Conservation (phyloP, 2,329 filamentous ascomycete species). For the Neonectria punicea region DNA sequence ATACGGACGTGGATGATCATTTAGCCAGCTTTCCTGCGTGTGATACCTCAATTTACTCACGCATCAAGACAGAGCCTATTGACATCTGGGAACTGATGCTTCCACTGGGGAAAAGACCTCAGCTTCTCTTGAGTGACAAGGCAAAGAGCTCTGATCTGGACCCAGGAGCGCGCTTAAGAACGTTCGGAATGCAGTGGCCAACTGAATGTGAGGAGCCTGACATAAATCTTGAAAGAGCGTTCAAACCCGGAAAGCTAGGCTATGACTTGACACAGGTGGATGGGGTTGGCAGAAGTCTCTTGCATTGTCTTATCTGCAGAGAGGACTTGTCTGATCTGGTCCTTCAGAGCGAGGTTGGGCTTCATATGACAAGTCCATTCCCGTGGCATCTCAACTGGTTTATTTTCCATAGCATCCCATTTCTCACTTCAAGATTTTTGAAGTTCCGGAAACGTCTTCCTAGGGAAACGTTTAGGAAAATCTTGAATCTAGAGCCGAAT, state of each 20-base stretch:
- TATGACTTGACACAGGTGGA: not conserved
- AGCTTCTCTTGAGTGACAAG: not conserved
- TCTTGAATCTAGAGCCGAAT: conserved; percentile 21
- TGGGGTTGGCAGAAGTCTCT: conserved; percentile 2
- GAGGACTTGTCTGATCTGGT: not conserved
- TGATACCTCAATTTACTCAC: not conserved
- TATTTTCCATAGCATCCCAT: not conserved
- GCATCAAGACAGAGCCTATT: too few species aligned
- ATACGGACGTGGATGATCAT: too few species aligned
- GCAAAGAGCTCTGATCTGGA: not conserved
- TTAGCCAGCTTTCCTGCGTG: not conserved
- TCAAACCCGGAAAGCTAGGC: not conserved
- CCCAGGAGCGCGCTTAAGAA: too few species aligned
- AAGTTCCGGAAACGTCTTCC: not conserved
- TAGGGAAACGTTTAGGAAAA: not conserved
- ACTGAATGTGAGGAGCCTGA: not conserved
- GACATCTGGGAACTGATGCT: not conserved
- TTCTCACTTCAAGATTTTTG: not conserved
- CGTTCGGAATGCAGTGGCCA: too few species aligned
- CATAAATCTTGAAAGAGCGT: accelerated
- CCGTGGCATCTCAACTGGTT: conserved; percentile 17
- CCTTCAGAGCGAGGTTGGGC: accelerated
- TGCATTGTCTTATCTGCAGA: conserved; percentile 10
- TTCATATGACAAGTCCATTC: not conserved
- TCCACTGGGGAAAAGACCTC: not conserved